A percentile compares a stretch with the other conserved stretches of the same genome.
Evolutionary conservation across 1,139 yeast species (phyloP).

Genomic region (Tardiomyces depauwii): DNA sequence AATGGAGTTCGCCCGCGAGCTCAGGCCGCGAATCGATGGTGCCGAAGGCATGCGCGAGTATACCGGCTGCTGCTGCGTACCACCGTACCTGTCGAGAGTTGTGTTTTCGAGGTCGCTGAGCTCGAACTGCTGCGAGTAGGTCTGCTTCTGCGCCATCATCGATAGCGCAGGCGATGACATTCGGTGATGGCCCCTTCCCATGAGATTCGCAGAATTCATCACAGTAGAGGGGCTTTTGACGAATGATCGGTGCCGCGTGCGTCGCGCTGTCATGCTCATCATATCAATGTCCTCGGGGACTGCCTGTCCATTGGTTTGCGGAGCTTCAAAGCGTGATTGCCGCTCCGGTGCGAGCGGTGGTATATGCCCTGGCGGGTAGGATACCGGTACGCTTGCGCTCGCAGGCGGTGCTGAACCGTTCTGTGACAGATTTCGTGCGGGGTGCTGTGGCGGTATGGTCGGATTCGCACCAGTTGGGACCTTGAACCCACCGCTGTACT

Average conservation of each 20-base stretch:
- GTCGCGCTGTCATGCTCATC: constrained; percentile 16
- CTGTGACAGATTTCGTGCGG: background rate
- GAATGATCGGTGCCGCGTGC: constrained; percentile 8
- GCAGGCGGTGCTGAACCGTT: no score
- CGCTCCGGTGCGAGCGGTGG: background rate
- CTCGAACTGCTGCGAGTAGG: constrained; percentile 21
- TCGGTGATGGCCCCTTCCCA: background rate
- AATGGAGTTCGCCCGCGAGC: constrained; percentile 9
- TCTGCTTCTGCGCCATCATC: constrained; percentile 5
- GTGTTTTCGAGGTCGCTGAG: constrained; percentile 18
- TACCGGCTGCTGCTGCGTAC: constrained; percentile 8
- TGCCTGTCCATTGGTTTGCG: no score
- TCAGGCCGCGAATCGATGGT: background rate
- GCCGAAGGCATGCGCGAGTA: constrained; percentile 5
- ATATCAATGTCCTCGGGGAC: constrained; percentile 18
- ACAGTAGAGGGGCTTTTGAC: background rate
- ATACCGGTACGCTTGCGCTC: no score
- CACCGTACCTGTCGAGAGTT: constrained; percentile 17
- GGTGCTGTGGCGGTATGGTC: background rate
- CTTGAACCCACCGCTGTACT: background rate
- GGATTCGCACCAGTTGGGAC: background rate
- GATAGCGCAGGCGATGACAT: constrained; percentile 8
- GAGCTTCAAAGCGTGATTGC: background rate
- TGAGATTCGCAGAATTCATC: background rate
- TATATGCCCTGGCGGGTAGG: no score